Evolutionary conservation across 495 filamentous ascomycete genomes (phyloP).

Genomic region (Penicillium atrosanguineum): DNA sequence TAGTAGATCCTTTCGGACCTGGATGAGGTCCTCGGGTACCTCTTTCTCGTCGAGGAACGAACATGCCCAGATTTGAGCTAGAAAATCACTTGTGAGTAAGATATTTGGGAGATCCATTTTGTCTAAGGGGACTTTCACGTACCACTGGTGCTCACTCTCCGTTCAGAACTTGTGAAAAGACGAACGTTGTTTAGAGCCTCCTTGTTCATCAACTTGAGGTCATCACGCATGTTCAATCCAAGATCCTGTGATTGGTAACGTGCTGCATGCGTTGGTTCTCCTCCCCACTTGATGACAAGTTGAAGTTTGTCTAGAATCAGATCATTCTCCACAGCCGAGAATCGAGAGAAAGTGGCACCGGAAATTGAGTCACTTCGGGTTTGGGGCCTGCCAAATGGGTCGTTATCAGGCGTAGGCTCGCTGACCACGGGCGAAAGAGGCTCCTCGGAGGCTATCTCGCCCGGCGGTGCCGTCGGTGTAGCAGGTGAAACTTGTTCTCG

Average conservation of each 20-base stretch:
- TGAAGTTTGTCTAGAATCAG: slow-evolving; percentile 92
- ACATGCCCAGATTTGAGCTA: slow-evolving; percentile 91
- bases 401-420: slow-evolving; percentile 20
- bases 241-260: slow-evolving; percentile 94
- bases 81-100: neutral
- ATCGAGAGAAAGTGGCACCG: slow-evolving; percentile 81
- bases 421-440: slow-evolving; percentile 18
- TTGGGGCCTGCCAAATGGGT: slow-evolving; percentile 39
- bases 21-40: slow-evolving; percentile 76
- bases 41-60: slow-evolving; percentile 88
- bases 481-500: slow-evolving; percentile 20
- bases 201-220: slow-evolving; percentile 88
- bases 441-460: slow-evolving; percentile 19
- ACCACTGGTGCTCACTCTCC: slow-evolving; percentile 88
- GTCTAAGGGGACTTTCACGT: slow-evolving; percentile 22
- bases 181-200: slow-evolving; percentile 86
- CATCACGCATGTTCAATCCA: slow-evolving; percentile 92
- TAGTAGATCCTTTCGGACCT: slow-evolving; percentile 86
- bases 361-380: slow-evolving; percentile 77
- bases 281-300: slow-evolving; percentile 98
- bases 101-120: neutral
- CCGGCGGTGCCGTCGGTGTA: slow-evolving; percentile 1
- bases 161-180: slow-evolving; percentile 91
- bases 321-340: slow-evolving; percentile 85
- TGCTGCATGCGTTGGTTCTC: slow-evolving; percentile 95